Conservation (phyloP, 139 green algal species). For the Picochlorum sp. region DNA sequence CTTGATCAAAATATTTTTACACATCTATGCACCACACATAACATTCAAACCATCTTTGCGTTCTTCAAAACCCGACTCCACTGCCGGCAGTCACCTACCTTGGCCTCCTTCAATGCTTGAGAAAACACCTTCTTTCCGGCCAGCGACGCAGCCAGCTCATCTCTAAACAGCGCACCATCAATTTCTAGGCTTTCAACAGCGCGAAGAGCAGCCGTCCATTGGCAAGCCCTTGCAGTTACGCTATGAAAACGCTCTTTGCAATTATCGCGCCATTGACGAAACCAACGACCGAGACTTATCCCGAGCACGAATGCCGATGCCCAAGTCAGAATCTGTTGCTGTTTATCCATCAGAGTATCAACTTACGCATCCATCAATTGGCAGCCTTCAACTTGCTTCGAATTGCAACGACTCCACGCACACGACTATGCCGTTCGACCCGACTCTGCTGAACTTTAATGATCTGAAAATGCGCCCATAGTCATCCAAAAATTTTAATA, state of each 20-base stretch:
- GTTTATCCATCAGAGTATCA: neutral
- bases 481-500: too few species aligned
- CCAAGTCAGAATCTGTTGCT: neutral
- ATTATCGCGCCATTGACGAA: neutral
- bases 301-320: slow-evolving; percentile 1
- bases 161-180: neutral
- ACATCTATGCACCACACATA: too few species aligned
- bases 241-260: neutral
- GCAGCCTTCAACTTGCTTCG: too few species aligned
- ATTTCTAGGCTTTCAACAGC: slow-evolving; percentile 8
- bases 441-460: too few species aligned
- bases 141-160: neutral
- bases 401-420: too few species aligned
- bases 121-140: neutral
- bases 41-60: too few species aligned
- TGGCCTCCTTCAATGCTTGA: neutral
- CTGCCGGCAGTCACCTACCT: neutral
- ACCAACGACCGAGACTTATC: slow-evolving; percentile 1
- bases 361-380: too few species aligned
- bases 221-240: neutral
- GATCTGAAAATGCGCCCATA: too few species aligned
- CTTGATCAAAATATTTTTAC: too few species aligned
- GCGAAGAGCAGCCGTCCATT: neutral
- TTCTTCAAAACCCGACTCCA: neutral
- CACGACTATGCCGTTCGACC: too few species aligned